phyloP scores from a whole-genome alignment of 495 filamentous ascomycete genomes.

The Lindgomyces ingoldianus region DNA sequence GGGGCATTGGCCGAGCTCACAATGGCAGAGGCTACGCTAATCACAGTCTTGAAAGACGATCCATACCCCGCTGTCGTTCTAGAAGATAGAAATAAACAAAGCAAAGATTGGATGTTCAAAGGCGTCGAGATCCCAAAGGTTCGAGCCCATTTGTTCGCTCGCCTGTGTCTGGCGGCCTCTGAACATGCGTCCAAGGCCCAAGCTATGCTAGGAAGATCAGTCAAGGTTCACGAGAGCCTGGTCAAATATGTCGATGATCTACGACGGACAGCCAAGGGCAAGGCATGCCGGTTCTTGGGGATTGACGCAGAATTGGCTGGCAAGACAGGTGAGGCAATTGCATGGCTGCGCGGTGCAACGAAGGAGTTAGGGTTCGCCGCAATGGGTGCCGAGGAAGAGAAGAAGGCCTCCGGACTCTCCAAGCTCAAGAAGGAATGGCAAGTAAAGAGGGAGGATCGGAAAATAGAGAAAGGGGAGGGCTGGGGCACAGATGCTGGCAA shows the following conservation, averaged over 20 bases:
- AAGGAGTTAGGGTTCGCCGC: slow-evolving; percentile 63
- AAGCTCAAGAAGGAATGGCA: slow-evolving; percentile 71
- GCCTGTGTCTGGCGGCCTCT: slow-evolving; percentile 77
- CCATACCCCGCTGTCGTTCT: slow-evolving; percentile 80
- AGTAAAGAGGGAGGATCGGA: slow-evolving; percentile 67
- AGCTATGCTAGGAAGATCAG: slow-evolving; percentile 53
- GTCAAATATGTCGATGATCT: slow-evolving; percentile 73
- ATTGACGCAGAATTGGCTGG: slow-evolving; percentile 83
- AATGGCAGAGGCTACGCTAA: slow-evolving; percentile 82
- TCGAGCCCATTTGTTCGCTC: slow-evolving; percentile 79
- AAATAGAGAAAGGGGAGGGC: slow-evolving; percentile 64
- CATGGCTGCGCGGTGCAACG: slow-evolving; percentile 75
- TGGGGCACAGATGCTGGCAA: slow-evolving; percentile 84
- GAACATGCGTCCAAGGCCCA: slow-evolving; percentile 66
- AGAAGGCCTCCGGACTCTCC: slow-evolving; percentile 55
- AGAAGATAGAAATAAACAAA: slow-evolving; percentile 72
- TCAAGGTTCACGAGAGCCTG: slow-evolving; percentile 63
- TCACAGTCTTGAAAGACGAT: slow-evolving; percentile 90
- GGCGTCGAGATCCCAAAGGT: slow-evolving; percentile 84
- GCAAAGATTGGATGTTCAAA: slow-evolving; percentile 91
- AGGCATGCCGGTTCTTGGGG: slow-evolving; percentile 85
- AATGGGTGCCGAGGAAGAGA: slow-evolving; percentile 44
- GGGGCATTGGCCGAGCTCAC: slow-evolving; percentile 71
- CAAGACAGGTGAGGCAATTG: slow-evolving; percentile 77
- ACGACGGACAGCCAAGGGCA: slow-evolving; percentile 69